A percentile compares a stretch with the other conserved stretches of the same genome.
Conservation (phyloP, 1,284 basidiomycete genomes). For the Paramarasmius palmivorus region DNA sequence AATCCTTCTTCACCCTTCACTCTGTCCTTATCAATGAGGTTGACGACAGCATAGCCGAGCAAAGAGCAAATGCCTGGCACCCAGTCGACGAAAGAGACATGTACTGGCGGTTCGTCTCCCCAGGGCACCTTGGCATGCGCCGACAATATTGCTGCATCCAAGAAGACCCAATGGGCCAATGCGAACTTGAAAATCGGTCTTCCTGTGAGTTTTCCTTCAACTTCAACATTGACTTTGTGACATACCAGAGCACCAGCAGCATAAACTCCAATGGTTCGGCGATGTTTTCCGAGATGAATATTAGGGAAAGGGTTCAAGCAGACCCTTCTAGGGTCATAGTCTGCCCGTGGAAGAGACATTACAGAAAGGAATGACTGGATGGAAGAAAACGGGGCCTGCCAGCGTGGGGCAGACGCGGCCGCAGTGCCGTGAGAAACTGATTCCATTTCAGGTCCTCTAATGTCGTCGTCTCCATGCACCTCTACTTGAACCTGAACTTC, state of each 20-base stretch:
- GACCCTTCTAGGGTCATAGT: constrained; percentile 15
- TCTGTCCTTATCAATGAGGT: constrained; percentile 93
- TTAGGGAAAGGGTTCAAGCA: constrained; percentile 15
- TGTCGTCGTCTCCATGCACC: constrained; percentile 10
- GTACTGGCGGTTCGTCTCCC: constrained; percentile 76
- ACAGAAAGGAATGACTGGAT: background rate
- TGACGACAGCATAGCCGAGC: constrained; percentile 90
- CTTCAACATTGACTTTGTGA: constrained; percentile 17
- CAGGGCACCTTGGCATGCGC: constrained; percentile 76
- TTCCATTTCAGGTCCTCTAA: background rate
- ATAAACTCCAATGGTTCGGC: constrained; percentile 87
- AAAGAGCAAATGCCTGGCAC: constrained; percentile 93
- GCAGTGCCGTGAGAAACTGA: constrained; percentile 5
- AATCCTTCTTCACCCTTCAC: constrained; percentile 81
- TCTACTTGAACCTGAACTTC: constrained; percentile 10
- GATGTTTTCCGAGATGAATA: constrained; percentile 45
- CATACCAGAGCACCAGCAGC: constrained; percentile 87
- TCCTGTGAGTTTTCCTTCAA: too few relatives aligned
- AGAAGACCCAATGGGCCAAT: constrained; percentile 92
- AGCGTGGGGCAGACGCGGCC: background rate
- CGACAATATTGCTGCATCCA: constrained; percentile 91
- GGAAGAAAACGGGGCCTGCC: background rate
- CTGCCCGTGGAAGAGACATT: constrained; percentile 14
- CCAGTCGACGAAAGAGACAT: constrained; percentile 94
- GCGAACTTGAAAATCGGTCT: constrained; percentile 65